Evolutionary conservation across 2,329 filamentous ascomycete genomes (phyloP).

Genomic region (Verruconis gallopava): DNA sequence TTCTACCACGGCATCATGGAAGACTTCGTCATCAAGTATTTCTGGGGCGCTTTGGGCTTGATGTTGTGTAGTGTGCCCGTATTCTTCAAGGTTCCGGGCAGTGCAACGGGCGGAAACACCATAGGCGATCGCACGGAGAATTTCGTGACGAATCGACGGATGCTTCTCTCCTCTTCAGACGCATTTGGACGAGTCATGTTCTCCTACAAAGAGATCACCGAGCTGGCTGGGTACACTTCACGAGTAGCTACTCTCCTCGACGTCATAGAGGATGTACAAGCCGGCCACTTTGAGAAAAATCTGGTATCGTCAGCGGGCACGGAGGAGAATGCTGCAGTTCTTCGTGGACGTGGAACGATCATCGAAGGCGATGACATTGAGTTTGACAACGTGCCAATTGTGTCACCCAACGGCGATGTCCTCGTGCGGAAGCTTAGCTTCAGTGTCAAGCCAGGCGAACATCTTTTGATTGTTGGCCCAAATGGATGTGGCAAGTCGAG

Average conservation of each 20-base stretch:
- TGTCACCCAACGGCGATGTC: slow-evolving; percentile 92
- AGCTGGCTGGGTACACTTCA: slow-evolving; percentile 88
- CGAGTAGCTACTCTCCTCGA: slow-evolving; percentile 80
- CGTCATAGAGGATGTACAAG: slow-evolving; percentile 86
- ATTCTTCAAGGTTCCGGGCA: slow-evolving; percentile 82
- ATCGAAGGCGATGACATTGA: slow-evolving; percentile 73
- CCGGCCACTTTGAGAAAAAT: slow-evolving; percentile 90
- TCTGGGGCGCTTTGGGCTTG: slow-evolving; percentile 90
- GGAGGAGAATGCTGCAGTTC: slow-evolving; percentile 68
- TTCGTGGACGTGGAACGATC: slow-evolving; percentile 69
- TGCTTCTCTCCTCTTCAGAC: slow-evolving; percentile 86
- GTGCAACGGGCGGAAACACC: slow-evolving; percentile 24
- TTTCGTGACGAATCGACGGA: slow-evolving; percentile 86
- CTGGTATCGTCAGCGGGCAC: slow-evolving; percentile 79
- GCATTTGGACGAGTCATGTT: slow-evolving; percentile 96
- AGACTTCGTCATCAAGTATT: slow-evolving; percentile 98
- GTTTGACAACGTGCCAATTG: slow-evolving; percentile 83
- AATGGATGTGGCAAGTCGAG: slow-evolving; percentile 97
- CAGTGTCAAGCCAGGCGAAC: slow-evolving; percentile 71
- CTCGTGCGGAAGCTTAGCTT: slow-evolving; percentile 79
- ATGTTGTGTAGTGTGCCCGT: slow-evolving; percentile 89
- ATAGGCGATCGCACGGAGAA: slow-evolving; percentile 58
- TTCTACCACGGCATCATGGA: slow-evolving; percentile 99
- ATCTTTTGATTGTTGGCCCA: slow-evolving; percentile 86
- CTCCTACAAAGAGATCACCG: slow-evolving; percentile 93